Percentiles rank a stretch among this genome's conserved stretches.
Evolutionary conservation across 352 stramenopile genomes (phyloP).

Genomic region (Globisporangium ultimum): DNA sequence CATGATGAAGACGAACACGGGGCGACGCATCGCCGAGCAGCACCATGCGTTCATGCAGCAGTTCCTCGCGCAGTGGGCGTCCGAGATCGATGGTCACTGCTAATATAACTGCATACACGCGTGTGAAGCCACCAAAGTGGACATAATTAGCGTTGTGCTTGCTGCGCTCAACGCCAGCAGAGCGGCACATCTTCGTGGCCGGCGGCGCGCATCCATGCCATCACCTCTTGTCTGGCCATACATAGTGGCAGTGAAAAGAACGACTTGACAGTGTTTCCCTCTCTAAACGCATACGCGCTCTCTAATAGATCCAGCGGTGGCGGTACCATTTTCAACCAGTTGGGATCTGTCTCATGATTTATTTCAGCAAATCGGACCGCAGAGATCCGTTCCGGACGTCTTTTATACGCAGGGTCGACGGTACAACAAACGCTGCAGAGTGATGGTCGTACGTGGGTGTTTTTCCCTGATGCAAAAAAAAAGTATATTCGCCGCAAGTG

Average conservation of each 20-base stretch:
- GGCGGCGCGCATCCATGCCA: no score
- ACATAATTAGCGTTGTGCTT: no score
- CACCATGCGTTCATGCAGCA: no score
- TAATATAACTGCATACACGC: no score
- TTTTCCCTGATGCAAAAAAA: not conserved
- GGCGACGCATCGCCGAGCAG: slow-evolving; percentile 10
- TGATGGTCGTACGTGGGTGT: slow-evolving; percentile 1
- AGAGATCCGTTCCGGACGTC: not conserved
- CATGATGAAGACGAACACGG: slow-evolving; percentile 58
- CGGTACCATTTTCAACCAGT: slow-evolving; percentile 7
- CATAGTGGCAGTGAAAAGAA: slow-evolving; percentile 20
- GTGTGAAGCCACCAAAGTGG: no score
- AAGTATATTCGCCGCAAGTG: not conserved
- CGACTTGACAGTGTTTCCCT: not conserved
- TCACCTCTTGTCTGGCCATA: slow-evolving; percentile 19
- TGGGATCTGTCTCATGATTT: slow-evolving; percentile 1
- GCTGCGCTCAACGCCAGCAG: no score
- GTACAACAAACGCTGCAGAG: slow-evolving; percentile 1
- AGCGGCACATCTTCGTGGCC: no score
- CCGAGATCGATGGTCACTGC: no score
- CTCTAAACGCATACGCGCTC: not conserved
- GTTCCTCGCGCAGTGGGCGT: no score
- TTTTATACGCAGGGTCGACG: slow-evolving; percentile 4
- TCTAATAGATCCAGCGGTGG: not conserved
- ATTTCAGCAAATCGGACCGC: slow-evolving; percentile 4